Conservation (phyloP, 2,329 filamentous ascomycete genomes). For the Harringtonia lauricola region DNA sequence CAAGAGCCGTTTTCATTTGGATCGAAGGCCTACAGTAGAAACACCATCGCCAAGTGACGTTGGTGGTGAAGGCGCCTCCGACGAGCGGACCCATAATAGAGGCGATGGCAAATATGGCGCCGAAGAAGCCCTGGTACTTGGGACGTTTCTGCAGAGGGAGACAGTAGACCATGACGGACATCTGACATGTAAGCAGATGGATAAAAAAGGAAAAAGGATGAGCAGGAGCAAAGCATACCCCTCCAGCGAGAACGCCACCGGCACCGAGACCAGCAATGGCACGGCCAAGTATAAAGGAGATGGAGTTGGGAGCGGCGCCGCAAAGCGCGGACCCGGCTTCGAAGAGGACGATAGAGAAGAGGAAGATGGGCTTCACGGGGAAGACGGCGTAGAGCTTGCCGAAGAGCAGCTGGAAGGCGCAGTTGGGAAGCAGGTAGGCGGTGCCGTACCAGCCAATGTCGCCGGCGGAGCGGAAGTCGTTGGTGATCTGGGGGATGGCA, state of each 20-base stretch:
- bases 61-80: slow-evolving; percentile 25
- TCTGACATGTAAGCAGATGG: slow-evolving; percentile 7
- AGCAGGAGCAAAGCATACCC: slow-evolving; percentile 14
- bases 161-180: slow-evolving; percentile 21
- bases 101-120: slow-evolving; percentile 23
- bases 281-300: slow-evolving; percentile 28
- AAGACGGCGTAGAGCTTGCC: slow-evolving; percentile 29
- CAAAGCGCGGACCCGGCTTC: slow-evolving; percentile 28
- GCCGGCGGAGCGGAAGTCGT: slow-evolving; percentile 10
- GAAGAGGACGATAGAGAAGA: slow-evolving; percentile 22
- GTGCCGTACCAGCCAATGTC: slow-evolving; percentile 14
- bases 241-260: slow-evolving; percentile 26
- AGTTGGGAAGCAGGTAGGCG: slow-evolving; percentile 11
- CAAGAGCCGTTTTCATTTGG: too few relatives aligned
- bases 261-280: slow-evolving; percentile 27
- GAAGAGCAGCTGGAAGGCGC: slow-evolving; percentile 24
- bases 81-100: slow-evolving; percentile 25
- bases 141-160: slow-evolving; percentile 23
- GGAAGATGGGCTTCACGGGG: slow-evolving; percentile 21
- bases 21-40: slow-evolving; percentile 21
- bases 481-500: slow-evolving; percentile 11
- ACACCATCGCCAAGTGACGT: slow-evolving; percentile 26
- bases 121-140: slow-evolving; percentile 22
- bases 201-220: background rate
- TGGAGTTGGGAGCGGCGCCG: slow-evolving; percentile 26